phyloP scores from a whole-genome alignment of 2,329 filamentous ascomycete genomes.

The Davidsoniella virescens region DNA sequence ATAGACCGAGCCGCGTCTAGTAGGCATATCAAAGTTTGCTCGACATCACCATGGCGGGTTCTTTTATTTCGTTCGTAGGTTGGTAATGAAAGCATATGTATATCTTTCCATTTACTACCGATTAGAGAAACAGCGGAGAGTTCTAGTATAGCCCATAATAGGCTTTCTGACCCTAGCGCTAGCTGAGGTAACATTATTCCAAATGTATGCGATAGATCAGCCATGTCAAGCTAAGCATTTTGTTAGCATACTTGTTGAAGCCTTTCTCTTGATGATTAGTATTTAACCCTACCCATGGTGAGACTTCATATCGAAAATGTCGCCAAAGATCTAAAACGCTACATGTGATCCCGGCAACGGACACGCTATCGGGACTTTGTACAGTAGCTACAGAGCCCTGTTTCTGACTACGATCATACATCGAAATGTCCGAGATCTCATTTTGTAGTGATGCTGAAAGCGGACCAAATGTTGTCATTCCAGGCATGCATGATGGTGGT shows the following conservation, averaged over 20 bases:
- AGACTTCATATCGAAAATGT: slow-evolving; percentile 29
- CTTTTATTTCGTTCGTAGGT: neutral
- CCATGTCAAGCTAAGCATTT: slow-evolving; percentile 25
- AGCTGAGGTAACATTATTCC: slow-evolving; percentile 23
- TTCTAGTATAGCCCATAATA: slow-evolving; percentile 18
- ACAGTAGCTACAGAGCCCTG: too few species aligned
- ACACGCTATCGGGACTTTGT: too few species aligned
- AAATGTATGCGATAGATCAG: slow-evolving; percentile 25
- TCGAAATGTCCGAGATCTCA: too few species aligned
- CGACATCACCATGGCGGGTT: too few species aligned
- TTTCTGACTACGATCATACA: too few species aligned
- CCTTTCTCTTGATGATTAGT: neutral
- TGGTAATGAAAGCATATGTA: neutral
- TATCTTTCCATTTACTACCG: neutral
- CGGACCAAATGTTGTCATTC: neutral
- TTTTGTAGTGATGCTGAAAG: slow-evolving; percentile 10
- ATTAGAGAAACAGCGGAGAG: slow-evolving; percentile 10
- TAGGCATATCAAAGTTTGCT: neutral
- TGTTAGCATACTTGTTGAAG: neutral
- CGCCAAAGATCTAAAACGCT: slow-evolving; percentile 21
- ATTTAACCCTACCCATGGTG: slow-evolving; percentile 25
- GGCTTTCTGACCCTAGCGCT: slow-evolving; percentile 16
- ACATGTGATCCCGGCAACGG: too few species aligned
- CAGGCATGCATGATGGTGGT: too few species aligned
- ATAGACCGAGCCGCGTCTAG: neutral